phyloP scores from a whole-genome alignment of 2,329 filamentous ascomycete species.

The Ophiostoma angusticollis region DNA sequence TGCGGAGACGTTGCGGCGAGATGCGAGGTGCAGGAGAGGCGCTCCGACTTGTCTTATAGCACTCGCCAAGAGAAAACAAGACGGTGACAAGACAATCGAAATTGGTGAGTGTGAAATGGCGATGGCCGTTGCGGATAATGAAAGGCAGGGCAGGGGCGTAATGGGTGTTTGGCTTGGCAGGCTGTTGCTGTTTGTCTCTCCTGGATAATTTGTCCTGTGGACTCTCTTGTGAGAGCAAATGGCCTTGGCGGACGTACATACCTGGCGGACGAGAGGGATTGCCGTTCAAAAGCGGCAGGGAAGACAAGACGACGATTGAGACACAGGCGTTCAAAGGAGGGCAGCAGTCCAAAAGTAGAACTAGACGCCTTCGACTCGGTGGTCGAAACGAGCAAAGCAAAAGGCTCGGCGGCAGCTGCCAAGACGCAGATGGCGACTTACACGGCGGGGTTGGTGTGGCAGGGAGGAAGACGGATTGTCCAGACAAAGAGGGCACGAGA shows the following conservation, averaged over 20 bases:
- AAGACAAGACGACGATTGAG: not conserved
- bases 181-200: not conserved
- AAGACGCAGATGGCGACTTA: conserved; percentile 4
- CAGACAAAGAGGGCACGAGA: not conserved
- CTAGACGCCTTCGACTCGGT: not conserved
- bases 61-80: conserved; percentile 3
- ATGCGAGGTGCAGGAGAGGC: not conserved
- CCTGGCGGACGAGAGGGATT: conserved; percentile 6
- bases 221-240: conserved; percentile 5
- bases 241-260: conserved; percentile 10
- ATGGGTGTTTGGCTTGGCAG: conserved; percentile 2
- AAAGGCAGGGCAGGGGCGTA: conserved; percentile 2
- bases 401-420: not conserved
- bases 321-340: not conserved
- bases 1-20: not conserved
- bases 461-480: not conserved
- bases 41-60: conserved; percentile 1
- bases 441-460: not conserved
- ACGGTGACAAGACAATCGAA: not conserved
- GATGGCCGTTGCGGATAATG: conserved; percentile 6
- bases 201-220: not conserved
- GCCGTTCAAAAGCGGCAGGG: not conserved
- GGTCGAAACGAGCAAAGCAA: not conserved
- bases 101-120: conserved; percentile 11
- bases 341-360: no score